Percentiles rank a stretch among this genome's conserved stretches.
Evolutionary conservation across 2,329 filamentous ascomycete species (phyloP).

Genomic region (Aureobasidium sp.): DNA sequence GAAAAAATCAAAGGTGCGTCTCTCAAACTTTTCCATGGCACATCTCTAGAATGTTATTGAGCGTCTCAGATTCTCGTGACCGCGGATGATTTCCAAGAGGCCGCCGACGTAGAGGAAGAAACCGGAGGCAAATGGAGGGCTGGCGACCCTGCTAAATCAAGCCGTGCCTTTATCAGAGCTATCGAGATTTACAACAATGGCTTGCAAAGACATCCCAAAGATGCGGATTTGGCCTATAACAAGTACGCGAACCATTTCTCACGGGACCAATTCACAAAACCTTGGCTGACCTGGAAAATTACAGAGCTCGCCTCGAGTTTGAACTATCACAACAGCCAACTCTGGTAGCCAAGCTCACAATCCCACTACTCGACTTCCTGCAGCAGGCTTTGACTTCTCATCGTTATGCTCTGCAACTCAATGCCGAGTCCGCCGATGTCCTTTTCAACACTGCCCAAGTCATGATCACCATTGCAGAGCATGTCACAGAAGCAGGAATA

Average conservation of each 20-base stretch:
- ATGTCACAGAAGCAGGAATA: slow-evolving; percentile 47
- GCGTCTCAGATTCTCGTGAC: slow-evolving; percentile 40
- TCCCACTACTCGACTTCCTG: slow-evolving; percentile 48
- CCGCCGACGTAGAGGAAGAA: slow-evolving; percentile 63
- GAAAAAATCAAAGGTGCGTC: slow-evolving; percentile 14
- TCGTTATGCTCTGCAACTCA: slow-evolving; percentile 52
- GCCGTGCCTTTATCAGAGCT: slow-evolving; percentile 56
- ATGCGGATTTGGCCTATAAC: slow-evolving; percentile 68
- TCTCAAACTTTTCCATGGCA: neutral
- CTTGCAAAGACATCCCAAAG: slow-evolving; percentile 51
- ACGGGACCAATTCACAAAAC: neutral
- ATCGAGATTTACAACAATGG: slow-evolving; percentile 61
- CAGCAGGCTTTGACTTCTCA: slow-evolving; percentile 58
- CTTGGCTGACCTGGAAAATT: neutral
- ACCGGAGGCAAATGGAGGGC: slow-evolving; percentile 68
- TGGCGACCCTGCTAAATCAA: slow-evolving; percentile 60
- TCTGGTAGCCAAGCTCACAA: slow-evolving; percentile 52
- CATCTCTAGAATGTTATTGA: neutral
- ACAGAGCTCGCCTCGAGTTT: slow-evolving; percentile 60
- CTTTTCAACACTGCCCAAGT: slow-evolving; percentile 68
- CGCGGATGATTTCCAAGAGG: slow-evolving; percentile 62
- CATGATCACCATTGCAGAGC: slow-evolving; percentile 59
- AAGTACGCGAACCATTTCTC: slow-evolving; percentile 44
- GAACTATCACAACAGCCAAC: slow-evolving; percentile 62
- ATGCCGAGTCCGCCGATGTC: slow-evolving; percentile 58